Evolutionary conservation across 129 eudicot species (phyloP), one percentile per base, ranked within the genome.

Genomic region (Dittrichia graveolens): DNA sequence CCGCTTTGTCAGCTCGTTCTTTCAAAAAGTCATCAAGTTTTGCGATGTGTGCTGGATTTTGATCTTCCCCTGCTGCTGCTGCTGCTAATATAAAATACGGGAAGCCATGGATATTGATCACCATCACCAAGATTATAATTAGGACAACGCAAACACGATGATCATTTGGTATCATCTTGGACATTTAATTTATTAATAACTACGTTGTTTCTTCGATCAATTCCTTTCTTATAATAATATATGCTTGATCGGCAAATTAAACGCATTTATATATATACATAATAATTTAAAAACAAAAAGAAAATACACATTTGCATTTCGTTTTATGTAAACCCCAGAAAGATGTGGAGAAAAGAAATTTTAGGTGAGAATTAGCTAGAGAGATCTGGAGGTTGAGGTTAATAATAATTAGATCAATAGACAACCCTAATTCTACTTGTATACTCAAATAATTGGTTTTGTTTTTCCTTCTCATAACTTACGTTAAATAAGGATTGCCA

Each of bases 1-100:
- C 65, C 2, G 81, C 75, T 77, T 68, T 77, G 15, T 77, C 16
- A 39, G 74, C 75, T 1, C 81, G 55, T 18, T 77, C 54, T 77
- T 68, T 77, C 24, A 59, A 6, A 77, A 47, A 77, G 0, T 77
- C 81, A 34, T 68, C 81, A 39, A 59, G 43, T 13, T 59, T 18
- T 47, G 75, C 70, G 4, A 44, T 66, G 4, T 56, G 66, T 6
- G 37, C 40, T 10, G 70, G 69, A 38, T 77, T 50, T 14, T 38
- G 15, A 19, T 77, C 75, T 50, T 41, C 61, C 8, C 75, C 80
- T 9, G 63, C 81, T 50, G 48, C 15, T 44, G 35, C 34, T 5
- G 61, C 31, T 24, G 31, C 31, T 24, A 24, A 24, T 24, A 24
- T 24, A 24, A 24, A 24, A 2, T 24, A 24, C 2, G 31, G 31